Conservation (phyloP, 345 rosid species). For the Eucalyptus paniculata region DNA sequence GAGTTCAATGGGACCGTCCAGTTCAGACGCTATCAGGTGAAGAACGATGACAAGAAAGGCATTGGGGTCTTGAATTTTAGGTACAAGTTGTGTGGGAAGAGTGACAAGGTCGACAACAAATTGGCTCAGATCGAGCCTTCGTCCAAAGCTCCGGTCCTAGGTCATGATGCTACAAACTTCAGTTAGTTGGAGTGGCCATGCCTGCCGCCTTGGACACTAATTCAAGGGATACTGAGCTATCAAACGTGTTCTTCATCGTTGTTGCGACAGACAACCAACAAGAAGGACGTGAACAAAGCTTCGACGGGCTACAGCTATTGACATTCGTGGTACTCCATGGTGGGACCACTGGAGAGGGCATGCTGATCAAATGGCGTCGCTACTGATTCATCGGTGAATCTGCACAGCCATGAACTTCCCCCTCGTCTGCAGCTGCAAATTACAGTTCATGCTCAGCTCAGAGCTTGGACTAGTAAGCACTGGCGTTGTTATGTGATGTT, state of each 20-base stretch:
- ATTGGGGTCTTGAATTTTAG: constrained; percentile 29
- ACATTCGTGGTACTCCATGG: neutral
- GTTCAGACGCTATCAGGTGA: constrained; percentile 1
- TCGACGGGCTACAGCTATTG: neutral
- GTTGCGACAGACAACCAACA: neutral
- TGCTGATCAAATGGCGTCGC: neutral
- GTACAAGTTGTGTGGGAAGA: neutral
- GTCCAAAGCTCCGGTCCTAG: neutral
- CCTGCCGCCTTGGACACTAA: neutral
- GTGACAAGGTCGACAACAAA: neutral
- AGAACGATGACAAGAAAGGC: constrained; percentile 9
- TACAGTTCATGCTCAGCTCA: neutral
- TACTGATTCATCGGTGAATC: neutral
- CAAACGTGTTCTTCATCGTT: neutral
- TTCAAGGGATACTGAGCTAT: neutral
- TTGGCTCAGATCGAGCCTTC: neutral
- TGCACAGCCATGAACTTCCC: neutral
- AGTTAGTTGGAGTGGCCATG: neutral
- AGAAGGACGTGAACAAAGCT: neutral
- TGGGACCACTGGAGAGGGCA: neutral
- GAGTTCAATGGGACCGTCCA: constrained; percentile 13
- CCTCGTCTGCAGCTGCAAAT: neutral
- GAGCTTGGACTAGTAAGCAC: neutral
- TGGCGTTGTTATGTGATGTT: neutral
- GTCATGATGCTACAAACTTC: neutral